Evolutionary conservation across 768 basidiomycete species (phyloP), one percentile per base, ranked within the genome.

Genomic region (Austroboletus festivus): DNA sequence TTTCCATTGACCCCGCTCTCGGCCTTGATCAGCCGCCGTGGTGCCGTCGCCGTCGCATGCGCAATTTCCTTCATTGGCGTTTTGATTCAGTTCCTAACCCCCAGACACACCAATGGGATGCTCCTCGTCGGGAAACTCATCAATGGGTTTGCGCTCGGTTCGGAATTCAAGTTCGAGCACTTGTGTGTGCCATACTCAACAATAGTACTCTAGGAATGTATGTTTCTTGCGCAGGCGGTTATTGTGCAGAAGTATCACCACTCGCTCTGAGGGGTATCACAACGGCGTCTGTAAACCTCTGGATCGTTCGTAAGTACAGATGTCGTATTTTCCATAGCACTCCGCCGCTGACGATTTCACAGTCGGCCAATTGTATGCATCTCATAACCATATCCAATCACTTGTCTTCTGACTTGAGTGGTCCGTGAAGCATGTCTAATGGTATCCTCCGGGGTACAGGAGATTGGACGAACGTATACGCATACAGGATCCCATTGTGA

Each of bases 181-280:
- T 2, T 20, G 16, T 15, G 1, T 30, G 13, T 31, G 18, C 8
- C 12, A 38, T 30, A 7, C 22, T 50, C 15, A 48, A n/a, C 10
- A 1, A 12, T 19, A 21, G 12, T 16, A 2, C 1, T 42, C 5
- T 24, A 56, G 62, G 62, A 2, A 57, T 63, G 57, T 64, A 41
- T 21, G 48, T 64, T 16, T 64, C 62, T 3, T 53, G 54, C 39
- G 57, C 62, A 0, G 55, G 60, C 24, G 44, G 46, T 33, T 63
- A 62, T 10, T 63, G 62, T 31, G 62, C 62, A 7, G 62, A 64
- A 21, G 59, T 64, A n/a, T 63, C 62, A 18, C 62, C 62, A 8
- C 61, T 63, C 33, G 59, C 62, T 21, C 30, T 64, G 10, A 52
- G 62, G 15, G 56, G 62, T 33, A 44, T 63, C 34, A 63, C 57